Conservation (phyloP, 192 early-diverging fungal genomes). For the Entomortierella lignicola region DNA sequence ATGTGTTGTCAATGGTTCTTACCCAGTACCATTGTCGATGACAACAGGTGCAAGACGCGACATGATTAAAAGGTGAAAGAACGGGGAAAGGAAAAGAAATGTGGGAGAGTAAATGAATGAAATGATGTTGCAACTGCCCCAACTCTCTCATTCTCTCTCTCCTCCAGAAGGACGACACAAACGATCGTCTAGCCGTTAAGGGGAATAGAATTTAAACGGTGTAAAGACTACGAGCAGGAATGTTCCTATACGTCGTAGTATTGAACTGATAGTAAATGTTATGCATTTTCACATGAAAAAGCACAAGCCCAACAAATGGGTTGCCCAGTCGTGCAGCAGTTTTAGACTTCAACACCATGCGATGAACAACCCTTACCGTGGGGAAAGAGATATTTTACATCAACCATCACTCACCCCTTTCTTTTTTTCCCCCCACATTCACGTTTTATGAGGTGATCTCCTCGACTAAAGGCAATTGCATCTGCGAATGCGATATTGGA, state of each 20-base stretch:
- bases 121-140: constrained; percentile 6
- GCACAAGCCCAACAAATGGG: constrained; percentile 1
- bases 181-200: neutral
- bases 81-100: constrained; percentile 1
- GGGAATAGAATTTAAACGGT: neutral
- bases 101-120: neutral
- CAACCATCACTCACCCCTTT: neutral
- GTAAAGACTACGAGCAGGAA: too few species aligned
- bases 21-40: constrained; percentile 99
- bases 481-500: too few species aligned
- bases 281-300: constrained; percentile 7
- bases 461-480: too few species aligned
- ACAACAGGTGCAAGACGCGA: constrained; percentile 82
- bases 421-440: neutral
- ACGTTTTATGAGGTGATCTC: too few species aligned
- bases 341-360: neutral
- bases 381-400: neutral
- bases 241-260: too few species aligned
- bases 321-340: too few species aligned
- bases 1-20: constrained; percentile 29
- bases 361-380: neutral
- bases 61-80: constrained; percentile 33
- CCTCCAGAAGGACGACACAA: neutral
- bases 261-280: neutral
- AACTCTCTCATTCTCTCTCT: too few species aligned